Base-by-base conservation (phyloP, 208 protist species). In the Angomonas deanei region DNA sequence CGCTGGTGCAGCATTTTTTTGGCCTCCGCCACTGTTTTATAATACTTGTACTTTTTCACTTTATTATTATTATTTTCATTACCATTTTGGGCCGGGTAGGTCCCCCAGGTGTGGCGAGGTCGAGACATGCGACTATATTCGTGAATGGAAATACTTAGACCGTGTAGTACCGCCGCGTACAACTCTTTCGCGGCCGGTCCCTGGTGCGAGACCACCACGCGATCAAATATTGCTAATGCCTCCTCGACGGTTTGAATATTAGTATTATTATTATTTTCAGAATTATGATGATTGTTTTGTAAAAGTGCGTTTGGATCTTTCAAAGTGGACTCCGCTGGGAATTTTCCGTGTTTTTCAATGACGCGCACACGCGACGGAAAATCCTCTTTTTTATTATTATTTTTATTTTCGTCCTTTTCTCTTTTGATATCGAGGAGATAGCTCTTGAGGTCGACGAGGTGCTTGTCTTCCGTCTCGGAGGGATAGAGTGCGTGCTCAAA, bases 401-500 rank as follows among this genome's bases (percentile, higher is more conserved):
- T 64, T 58, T 55, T 55, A 5, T 57, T 28, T 8, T 53, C 47
- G 5, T n/a, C 21, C 26, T 57, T 49, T 64, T 80, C 76, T 64
- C 83, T 82, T 3, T 71, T 77, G 74, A 94, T 91, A 57, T 94
- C 84, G 3, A 68, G 53, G 3, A 94, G 60, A 50, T 91, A 91
- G 19, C 82, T 85, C 32, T 76, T 76, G 6, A 94, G 58, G 27
- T 94, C 87, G 17, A 94, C 54, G 38, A 94, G 80, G 63, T 94
- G 75, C 74, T 94, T 94, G 73, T 94, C 87, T 11, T 72, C 70
- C 0, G 38, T 15, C 68, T 91, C 81, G 2, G 84, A 91, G 2
- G 87, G 83, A 70, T 94, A 94, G 1, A 94, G 70, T 1, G 84
- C 53, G 74, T 94, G 79, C 64, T 94, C 82, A 49, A 94, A 86